Evolutionary conservation across 208 protist species (phyloP).

Genomic region (Leishmania tarentolae): DNA sequence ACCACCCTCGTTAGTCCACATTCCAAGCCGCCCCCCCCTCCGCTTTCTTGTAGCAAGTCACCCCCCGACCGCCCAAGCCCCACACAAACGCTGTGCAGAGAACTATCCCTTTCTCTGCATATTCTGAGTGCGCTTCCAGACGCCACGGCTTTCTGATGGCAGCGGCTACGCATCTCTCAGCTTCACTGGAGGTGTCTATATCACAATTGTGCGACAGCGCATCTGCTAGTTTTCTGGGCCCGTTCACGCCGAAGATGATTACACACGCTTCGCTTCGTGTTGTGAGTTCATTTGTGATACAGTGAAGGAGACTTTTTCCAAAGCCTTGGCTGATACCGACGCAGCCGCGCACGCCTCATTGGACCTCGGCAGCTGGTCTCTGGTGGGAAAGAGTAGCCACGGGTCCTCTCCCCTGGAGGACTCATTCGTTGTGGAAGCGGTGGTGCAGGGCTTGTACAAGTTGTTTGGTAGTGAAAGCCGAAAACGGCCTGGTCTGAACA

Average conservation of each 20-base stretch:
- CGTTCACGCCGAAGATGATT: neutral
- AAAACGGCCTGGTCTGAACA: neutral
- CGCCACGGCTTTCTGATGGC: neutral
- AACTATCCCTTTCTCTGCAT: neutral
- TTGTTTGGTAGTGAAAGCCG: neutral
- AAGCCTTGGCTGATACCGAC: neutral
- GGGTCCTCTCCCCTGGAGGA: neutral
- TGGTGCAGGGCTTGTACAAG: neutral
- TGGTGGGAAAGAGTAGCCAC: neutral
- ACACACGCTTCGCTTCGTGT: neutral
- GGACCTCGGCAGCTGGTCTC: neutral
- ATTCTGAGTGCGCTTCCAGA: neutral
- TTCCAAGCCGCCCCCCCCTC: neutral
- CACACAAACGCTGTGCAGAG: neutral
- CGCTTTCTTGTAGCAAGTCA: neutral
- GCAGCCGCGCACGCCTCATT: neutral
- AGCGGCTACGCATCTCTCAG: neutral
- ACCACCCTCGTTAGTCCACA: neutral
- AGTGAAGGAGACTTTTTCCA: neutral
- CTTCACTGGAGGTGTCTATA: neutral
- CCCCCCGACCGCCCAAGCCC: too few species aligned
- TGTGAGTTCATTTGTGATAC: neutral
- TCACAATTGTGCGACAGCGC: neutral
- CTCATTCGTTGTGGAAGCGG: neutral
- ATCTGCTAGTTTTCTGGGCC: neutral